Conservation (phyloP, 208 protist species). For the Leishmania gerbilli region DNA sequence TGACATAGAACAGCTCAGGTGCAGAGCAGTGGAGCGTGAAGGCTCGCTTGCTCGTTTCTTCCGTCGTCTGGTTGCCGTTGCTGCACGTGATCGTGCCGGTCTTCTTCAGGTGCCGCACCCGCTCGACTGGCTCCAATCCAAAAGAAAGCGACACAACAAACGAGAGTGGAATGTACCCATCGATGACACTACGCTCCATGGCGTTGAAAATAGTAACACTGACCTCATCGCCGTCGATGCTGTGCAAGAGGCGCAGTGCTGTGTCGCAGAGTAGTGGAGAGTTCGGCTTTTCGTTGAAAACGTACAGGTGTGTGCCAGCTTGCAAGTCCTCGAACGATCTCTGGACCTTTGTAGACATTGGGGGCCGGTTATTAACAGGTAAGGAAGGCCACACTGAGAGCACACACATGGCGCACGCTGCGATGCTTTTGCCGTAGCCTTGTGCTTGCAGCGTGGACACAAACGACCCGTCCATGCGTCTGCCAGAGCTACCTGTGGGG, state of each 20-base stretch:
- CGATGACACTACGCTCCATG: conserved; percentile 27
- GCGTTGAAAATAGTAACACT: conserved; percentile 57
- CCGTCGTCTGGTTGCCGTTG: conserved; percentile 15
- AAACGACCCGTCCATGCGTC: conserved; percentile 9
- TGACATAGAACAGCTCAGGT: conserved; percentile 57
- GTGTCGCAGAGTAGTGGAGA: conserved; percentile 37
- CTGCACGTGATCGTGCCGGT: conserved; percentile 33
- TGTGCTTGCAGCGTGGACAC: conserved; percentile 3
- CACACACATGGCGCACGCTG: conserved; percentile 37
- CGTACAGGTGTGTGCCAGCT: conserved; percentile 38
- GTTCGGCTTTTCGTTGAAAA: conserved; percentile 50
- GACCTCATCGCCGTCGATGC: conserved; percentile 41
- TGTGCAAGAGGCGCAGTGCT: conserved; percentile 47
- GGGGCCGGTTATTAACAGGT: conserved; percentile 28
- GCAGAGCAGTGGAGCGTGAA: conserved; percentile 56
- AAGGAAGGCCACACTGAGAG: conserved; percentile 60
- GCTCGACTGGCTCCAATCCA: conserved; percentile 41
- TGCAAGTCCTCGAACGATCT: conserved; percentile 35
- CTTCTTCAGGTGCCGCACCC: conserved; percentile 19
- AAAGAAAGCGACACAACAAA: conserved; percentile 42
- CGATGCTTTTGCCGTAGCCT: conserved; percentile 34
- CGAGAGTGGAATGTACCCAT: conserved; percentile 58
- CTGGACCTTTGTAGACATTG: conserved; percentile 35
- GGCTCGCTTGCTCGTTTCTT: conserved; percentile 34
- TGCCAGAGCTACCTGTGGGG: no score